phyloP scores from a whole-genome alignment of 805 yeast genomes.

The Zygosaccharomyces bisporus region DNA sequence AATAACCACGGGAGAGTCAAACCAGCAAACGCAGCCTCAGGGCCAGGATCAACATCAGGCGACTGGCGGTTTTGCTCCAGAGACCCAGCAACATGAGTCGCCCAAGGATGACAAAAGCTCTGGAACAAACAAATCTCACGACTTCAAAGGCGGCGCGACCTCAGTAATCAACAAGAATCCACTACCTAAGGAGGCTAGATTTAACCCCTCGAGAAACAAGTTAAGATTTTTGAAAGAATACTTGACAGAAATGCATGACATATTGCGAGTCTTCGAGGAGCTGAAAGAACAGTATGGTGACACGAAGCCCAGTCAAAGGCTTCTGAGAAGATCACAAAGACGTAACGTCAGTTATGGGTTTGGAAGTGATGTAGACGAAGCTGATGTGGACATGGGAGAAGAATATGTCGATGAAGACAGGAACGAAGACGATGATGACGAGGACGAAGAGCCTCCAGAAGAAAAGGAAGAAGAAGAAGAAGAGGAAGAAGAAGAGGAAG shows the following conservation, averaged over 20 bases:
- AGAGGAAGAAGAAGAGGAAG: constrained; percentile 11
- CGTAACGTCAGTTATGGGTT: constrained; percentile 21
- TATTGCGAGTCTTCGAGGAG: constrained; percentile 62
- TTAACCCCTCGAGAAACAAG: constrained; percentile 24
- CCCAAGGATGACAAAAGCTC: constrained; percentile 5
- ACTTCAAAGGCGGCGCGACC: constrained; percentile 2
- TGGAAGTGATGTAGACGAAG: constrained; percentile 14
- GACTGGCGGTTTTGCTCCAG: background rate
- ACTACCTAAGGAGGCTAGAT: constrained; percentile 24
- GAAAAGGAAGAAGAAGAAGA: constrained; percentile 14
- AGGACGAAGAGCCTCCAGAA: constrained; percentile 17
- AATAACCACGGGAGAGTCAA: constrained; percentile 10
- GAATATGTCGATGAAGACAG: constrained; percentile 19
- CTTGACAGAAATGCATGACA: constrained; percentile 23
- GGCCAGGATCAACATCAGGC: background rate
- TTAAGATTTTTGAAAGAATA: constrained; percentile 21
- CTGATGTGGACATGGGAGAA: constrained; percentile 20
- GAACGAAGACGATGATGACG: constrained; percentile 12
- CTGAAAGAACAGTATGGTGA: constrained; percentile 56
- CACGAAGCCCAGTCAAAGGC: constrained; percentile 29
- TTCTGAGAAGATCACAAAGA: constrained; percentile 31
- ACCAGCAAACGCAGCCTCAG: background rate
- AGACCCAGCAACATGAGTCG: constrained; percentile 5
- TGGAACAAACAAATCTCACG: constrained; percentile 1
- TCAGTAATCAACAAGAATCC: constrained; percentile 21